Evolutionary conservation across 1,139 yeast genomes (phyloP).

Genomic region (Dujonia santamariae): DNA sequence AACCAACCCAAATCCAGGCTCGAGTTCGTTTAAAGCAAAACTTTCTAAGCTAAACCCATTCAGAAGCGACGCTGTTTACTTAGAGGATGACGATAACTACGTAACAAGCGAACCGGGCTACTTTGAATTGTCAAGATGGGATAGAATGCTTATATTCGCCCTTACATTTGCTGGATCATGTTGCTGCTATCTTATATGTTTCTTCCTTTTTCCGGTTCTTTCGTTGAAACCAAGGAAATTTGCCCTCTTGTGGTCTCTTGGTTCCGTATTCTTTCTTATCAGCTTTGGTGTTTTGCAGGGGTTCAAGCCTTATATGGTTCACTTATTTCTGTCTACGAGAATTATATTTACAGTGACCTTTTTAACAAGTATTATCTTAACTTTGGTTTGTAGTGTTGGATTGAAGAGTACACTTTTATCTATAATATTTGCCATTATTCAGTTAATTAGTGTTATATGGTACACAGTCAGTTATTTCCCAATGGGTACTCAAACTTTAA

Average conservation of each 20-base stretch:
- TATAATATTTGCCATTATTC: constrained; percentile 49
- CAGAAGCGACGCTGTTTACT: constrained; percentile 31
- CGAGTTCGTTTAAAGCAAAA: constrained; percentile 27
- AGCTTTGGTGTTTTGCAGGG: constrained; percentile 63
- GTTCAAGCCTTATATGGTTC: constrained; percentile 42
- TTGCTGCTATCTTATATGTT: constrained; percentile 53
- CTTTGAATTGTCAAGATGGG: constrained; percentile 55
- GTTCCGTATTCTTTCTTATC: constrained; percentile 53
- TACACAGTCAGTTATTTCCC: constrained; percentile 66
- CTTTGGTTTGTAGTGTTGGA: constrained; percentile 45
- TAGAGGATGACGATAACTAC: constrained; percentile 43
- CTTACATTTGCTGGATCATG: constrained; percentile 54
- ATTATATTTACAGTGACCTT: constrained; percentile 50
- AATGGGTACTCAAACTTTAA: constrained; percentile 54
- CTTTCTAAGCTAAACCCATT: constrained; percentile 42
- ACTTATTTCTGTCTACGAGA: constrained; percentile 49
- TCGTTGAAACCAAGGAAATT: constrained; percentile 57
- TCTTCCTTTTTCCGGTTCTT: constrained; percentile 54
- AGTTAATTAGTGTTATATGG: constrained; percentile 50
- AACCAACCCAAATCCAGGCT: constrained; percentile 22
- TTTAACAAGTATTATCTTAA: constrained; percentile 46
- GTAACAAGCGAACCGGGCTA: constrained; percentile 46
- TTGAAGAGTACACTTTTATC: constrained; percentile 48
- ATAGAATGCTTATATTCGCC: constrained; percentile 54
- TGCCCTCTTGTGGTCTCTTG: constrained; percentile 60